Evolutionary conservation across 2,329 filamentous ascomycete genomes (phyloP).

Genomic region (Gremmenia infestans): DNA sequence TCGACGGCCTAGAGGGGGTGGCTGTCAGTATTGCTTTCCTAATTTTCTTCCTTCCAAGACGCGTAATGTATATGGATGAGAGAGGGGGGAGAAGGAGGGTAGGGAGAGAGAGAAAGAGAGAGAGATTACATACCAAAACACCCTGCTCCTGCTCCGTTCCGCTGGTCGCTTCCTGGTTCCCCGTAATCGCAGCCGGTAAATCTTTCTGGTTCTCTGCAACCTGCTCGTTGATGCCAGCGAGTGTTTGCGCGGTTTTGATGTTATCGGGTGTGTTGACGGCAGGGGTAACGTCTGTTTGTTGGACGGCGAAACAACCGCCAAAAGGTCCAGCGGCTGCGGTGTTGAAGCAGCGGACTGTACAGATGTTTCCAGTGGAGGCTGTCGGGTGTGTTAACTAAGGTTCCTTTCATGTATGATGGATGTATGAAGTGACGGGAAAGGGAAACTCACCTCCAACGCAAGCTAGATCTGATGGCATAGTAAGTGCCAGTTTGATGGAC

Average conservation of each 20-base stretch:
- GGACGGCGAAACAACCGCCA: conserved; percentile 52
- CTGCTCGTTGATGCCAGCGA: conserved; percentile 43
- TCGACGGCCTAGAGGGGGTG: neutral
- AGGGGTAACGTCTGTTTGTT: conserved; percentile 44
- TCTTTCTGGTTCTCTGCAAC: conserved; percentile 47
- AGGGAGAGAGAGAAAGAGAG: no score
- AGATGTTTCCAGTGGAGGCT: conserved; percentile 53
- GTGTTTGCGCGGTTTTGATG: conserved; percentile 42
- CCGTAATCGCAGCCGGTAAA: conserved; percentile 41
- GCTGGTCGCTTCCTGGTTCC: conserved; percentile 28
- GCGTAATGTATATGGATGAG: neutral
- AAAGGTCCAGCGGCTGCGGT: conserved; percentile 52
- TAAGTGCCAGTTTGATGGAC: conserved; percentile 52
- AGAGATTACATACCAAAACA: neutral
- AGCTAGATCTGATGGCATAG: conserved; percentile 44
- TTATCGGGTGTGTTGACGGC: conserved; percentile 39
- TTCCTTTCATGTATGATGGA: neutral
- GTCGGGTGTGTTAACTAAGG: neutral
- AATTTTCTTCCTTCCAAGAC: neutral
- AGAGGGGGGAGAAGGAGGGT: neutral
- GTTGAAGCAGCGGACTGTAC: conserved; percentile 56
- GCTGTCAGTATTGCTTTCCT: neutral
- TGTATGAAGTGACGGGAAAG: neutral
- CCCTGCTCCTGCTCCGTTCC: neutral
- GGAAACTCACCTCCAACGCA: conserved; percentile 46